Percentiles rank a stretch among this genome's conserved stretches.
phyloP scores from a whole-genome alignment of 2,329 filamentous ascomycete genomes.

The Tolypocladium sp. region DNA sequence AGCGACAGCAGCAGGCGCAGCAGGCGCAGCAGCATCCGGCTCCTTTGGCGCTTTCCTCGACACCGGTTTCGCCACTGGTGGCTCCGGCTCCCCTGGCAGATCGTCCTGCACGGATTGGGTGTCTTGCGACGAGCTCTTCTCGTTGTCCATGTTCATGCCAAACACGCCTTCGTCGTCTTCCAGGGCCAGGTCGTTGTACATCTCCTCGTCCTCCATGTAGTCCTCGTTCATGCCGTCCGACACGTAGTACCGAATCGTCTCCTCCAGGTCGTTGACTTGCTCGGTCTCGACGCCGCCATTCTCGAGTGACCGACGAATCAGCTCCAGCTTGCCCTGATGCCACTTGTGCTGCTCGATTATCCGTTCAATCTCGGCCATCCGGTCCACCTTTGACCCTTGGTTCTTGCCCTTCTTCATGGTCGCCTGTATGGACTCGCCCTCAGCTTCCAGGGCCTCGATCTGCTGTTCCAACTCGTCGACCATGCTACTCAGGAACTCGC shows the following conservation, averaged over 20 bases:
- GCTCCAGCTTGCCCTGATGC: conserved; percentile 87
- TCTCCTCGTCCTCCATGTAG: conserved; percentile 85
- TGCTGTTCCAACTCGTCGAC: conserved; percentile 91
- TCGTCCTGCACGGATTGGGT: conserved; percentile 89
- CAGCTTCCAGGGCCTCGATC: conserved; percentile 86
- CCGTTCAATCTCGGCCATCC: conserved; percentile 76
- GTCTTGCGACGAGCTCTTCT: conserved; percentile 91
- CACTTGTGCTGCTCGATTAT: conserved; percentile 90
- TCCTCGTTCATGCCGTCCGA: conserved; percentile 81
- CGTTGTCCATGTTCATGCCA: conserved; percentile 71
- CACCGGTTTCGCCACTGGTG: conserved; percentile 29
- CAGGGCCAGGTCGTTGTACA: conserved; percentile 91
- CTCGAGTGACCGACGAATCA: conserved; percentile 81
- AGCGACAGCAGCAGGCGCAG: neutral
- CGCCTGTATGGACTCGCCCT: conserved; percentile 76
- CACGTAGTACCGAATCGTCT: conserved; percentile 92
- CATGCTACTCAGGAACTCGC: conserved; percentile 77
- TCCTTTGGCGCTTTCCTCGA: conserved; percentile 54
- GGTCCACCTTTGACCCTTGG: conserved; percentile 72
- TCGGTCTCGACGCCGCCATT: conserved; percentile 86
- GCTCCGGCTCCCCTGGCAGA: conserved; percentile 46
- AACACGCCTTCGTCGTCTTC: conserved; percentile 86
- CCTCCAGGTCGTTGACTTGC: conserved; percentile 80
- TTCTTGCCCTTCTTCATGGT: conserved; percentile 94
- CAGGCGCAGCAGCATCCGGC: conserved; percentile 29